Evolutionary conservation across 371 early-diverging fungal genomes (phyloP).

Genomic region (Rhizopus stolonifer): DNA sequence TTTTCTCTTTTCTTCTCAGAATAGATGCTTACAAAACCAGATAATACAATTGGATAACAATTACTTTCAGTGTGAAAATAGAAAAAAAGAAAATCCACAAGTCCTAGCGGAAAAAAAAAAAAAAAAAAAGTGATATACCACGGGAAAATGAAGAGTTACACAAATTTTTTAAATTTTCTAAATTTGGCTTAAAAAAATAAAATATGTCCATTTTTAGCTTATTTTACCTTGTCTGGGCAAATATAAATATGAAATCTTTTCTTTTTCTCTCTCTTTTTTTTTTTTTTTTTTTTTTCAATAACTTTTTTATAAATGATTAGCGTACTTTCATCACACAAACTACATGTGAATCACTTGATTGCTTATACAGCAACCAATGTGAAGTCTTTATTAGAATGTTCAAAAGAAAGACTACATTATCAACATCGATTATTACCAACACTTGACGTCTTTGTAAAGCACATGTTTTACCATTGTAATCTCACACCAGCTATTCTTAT

Average conservation of each 20-base stretch:
- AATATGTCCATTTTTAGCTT: slow-evolving; percentile 2
- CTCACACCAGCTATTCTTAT: slow-evolving; percentile 51
- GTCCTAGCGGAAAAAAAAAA: neutral
- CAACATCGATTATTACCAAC: slow-evolving; percentile 35
- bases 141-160: neutral
- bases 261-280: neutral
- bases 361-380: slow-evolving; percentile 28
- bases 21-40: too few species aligned
- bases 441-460: slow-evolving; percentile 33
- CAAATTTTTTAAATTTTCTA: neutral
- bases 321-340: slow-evolving; percentile 13
- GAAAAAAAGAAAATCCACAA: neutral
- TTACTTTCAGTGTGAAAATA: neutral
- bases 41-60: too few species aligned
- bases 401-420: slow-evolving; percentile 24
- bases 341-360: slow-evolving; percentile 28
- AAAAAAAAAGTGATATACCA: neutral
- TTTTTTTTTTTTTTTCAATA: neutral
- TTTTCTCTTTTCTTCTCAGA: too few species aligned
- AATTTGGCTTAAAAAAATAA: neutral
- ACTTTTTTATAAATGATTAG: slow-evolving; percentile 7
- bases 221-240: slow-evolving; percentile 1
- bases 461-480: slow-evolving; percentile 34
- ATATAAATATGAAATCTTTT: neutral
- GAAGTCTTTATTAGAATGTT: slow-evolving; percentile 31